A percentile compares a stretch with the other conserved stretches of the same genome.
Conservation (phyloP, 1,139 yeast genomes). For the Saccharomyces pastorianus region DNA sequence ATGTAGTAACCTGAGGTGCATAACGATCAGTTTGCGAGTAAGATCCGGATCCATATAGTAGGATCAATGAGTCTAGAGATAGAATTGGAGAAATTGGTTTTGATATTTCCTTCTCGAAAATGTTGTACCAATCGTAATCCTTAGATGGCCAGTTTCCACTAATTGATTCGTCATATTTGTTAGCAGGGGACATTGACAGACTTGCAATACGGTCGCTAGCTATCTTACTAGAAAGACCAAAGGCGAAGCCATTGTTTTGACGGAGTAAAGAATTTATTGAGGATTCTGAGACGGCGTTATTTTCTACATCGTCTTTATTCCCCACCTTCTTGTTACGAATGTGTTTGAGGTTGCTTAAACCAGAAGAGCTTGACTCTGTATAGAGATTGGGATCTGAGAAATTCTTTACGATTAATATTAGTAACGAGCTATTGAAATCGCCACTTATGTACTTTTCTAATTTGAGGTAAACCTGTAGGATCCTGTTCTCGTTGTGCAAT, state of each 20-base stretch:
- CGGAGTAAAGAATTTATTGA: constrained; percentile 20
- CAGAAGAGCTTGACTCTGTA: constrained; percentile 20
- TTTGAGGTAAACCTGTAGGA: constrained; percentile 37
- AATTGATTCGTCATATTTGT: constrained; percentile 2
- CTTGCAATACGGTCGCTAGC: constrained; percentile 32
- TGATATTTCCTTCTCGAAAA: constrained; percentile 30
- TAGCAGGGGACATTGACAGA: constrained; percentile 12
- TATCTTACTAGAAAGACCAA: constrained; percentile 40
- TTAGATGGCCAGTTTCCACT: constrained; percentile 24
- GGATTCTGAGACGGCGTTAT: constrained; percentile 16
- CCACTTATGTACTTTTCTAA: constrained; percentile 35
- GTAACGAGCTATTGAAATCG: constrained; percentile 40
- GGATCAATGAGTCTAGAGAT: constrained; percentile 34
- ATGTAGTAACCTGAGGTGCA: constrained; percentile 38
- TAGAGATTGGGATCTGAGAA: constrained; percentile 36
- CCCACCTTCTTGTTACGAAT: constrained; percentile 13
- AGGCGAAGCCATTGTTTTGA: constrained; percentile 36
- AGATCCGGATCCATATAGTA: constrained; percentile 27
- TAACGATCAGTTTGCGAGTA: constrained; percentile 27
- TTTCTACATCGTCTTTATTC: constrained; percentile 16
- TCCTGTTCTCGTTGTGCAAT: constrained; percentile 37
- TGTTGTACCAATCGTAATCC: constrained; percentile 31
- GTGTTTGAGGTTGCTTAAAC: constrained; percentile 18
- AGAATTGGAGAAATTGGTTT: constrained; percentile 35
- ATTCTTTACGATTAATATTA: constrained; percentile 39